phyloP scores from a whole-genome alignment of 768 basidiomycete genomes.

The Phallus indusiatus region DNA sequence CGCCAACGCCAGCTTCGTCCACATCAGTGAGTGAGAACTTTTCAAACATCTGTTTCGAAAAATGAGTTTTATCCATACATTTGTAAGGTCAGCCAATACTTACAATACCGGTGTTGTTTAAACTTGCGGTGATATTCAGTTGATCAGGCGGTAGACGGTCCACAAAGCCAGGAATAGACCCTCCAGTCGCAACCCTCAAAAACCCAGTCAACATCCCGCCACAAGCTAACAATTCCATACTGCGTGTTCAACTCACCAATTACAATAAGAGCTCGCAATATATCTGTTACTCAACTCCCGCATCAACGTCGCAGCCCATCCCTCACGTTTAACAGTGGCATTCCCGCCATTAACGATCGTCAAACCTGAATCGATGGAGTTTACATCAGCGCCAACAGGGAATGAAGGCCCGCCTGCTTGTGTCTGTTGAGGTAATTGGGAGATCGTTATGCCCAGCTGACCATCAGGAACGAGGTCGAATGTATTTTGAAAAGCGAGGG shows the following conservation, averaged over 20 bases:
- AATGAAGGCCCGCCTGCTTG: constrained; percentile 34
- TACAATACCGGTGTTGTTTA: constrained; percentile 66
- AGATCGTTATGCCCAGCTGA: constrained; percentile 74
- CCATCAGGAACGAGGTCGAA: constrained; percentile 65
- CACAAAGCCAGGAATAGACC: constrained; percentile 62
- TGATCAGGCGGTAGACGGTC: constrained; percentile 59
- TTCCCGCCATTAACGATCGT: constrained; percentile 65
- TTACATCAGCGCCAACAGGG: constrained; percentile 52
- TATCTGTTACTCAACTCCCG: constrained; percentile 82
- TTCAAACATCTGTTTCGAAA: constrained; percentile 73
- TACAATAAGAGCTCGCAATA: constrained; percentile 73
- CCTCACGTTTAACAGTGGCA: constrained; percentile 40
- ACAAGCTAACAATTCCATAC: not conserved
- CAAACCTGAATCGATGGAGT: constrained; percentile 29
- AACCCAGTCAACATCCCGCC: not conserved
- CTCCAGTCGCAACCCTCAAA: constrained; percentile 76
- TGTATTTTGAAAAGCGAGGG: constrained; percentile 40
- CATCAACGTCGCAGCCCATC: constrained; percentile 52
- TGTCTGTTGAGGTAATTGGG: constrained; percentile 60
- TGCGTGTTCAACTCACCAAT: constrained; percentile 68
- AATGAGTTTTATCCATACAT: constrained; percentile 1
- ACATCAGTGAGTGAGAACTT: constrained; percentile 77
- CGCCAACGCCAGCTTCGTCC: constrained; percentile 69
- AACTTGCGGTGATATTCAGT: constrained; percentile 58
- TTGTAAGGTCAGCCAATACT: constrained; percentile 22